phyloP scores from a whole-genome alignment of 2,329 filamentous ascomycete genomes.

The Colletotrichum spaethianum region DNA sequence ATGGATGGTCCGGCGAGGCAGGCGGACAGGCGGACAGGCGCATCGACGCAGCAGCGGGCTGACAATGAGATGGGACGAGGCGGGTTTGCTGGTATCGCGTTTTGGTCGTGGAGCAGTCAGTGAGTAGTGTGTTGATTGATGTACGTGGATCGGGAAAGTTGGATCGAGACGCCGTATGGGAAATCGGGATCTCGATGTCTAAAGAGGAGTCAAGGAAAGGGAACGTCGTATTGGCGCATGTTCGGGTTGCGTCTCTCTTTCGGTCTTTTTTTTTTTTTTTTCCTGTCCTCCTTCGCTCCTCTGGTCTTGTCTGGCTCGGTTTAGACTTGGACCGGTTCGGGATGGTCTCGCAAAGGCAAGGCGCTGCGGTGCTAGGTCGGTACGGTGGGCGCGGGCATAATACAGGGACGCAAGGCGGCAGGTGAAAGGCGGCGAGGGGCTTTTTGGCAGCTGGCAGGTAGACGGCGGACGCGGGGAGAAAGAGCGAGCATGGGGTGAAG shows the following conservation, averaged over 20 bases:
- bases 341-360: conserved; percentile 11
- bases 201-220: conserved; percentile 13
- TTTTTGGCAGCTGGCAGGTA: conserved; percentile 3
- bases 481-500: background rate
- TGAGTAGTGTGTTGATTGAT: conserved; percentile 7
- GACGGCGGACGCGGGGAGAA: background rate
- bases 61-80: conserved; percentile 2
- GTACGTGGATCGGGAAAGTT: conserved; percentile 26
- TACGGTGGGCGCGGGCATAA: background rate
- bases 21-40: background rate
- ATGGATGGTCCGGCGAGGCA: background rate
- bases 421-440: background rate
- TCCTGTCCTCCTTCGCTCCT: background rate
- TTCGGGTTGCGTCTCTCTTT: background rate
- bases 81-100: conserved; percentile 4
- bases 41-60: background rate
- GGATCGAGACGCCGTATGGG: conserved; percentile 36
- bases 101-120: background rate
- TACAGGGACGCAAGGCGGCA: background rate
- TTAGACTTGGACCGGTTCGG: conserved; percentile 13
- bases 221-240: conserved; percentile 10
- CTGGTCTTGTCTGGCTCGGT: conserved; percentile 6
- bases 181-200: conserved; percentile 39
- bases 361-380: background rate
- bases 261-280: background rate